Evolutionary conservation across 345 rosid genomes (phyloP).

Genomic region (Arabis hirsuta): DNA sequence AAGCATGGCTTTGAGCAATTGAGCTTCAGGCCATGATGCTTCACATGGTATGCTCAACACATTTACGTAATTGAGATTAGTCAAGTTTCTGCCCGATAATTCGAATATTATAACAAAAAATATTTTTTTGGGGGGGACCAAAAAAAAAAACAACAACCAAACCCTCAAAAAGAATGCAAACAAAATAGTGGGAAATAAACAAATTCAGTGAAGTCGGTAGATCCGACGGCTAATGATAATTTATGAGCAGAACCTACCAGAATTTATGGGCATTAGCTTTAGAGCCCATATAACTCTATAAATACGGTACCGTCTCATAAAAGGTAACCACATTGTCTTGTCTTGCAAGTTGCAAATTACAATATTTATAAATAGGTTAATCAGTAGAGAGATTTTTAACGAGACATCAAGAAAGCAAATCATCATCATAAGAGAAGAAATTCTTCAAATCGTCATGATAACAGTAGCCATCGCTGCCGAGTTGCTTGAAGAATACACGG

Average conservation of each 20-base stretch:
- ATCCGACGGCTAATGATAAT: conserved; percentile 39
- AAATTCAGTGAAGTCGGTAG: conserved; percentile 32
- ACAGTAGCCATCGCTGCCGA: conserved; percentile 46
- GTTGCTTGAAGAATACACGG: conserved; percentile 49
- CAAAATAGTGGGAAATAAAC: background rate
- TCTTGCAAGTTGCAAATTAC: conserved; percentile 20
- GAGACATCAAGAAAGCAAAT: background rate
- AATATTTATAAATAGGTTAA: background rate
- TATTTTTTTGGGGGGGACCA: too few species aligned
- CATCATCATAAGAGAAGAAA: background rate
- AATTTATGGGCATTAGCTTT: conserved; percentile 27
- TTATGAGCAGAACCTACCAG: conserved; percentile 38
- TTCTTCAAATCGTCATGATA: conserved; percentile 35
- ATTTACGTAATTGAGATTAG: too few species aligned
- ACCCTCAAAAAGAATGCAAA: background rate
- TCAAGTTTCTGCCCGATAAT: too few species aligned
- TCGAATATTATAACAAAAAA: too few species aligned
- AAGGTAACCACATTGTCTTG: conserved; percentile 30
- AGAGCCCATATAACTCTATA: conserved; percentile 18
- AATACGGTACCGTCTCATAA: conserved; percentile 22
- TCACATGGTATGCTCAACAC: too few species aligned
- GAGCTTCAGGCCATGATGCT: too few species aligned
- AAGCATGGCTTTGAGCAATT: too few species aligned
- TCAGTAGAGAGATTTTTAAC: background rate
- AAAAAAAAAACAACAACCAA: background rate